These are phyloP conservation scores for Neonectria hederae DNA, from an alignment of 2,329 filamentous ascomycete genomes.

Conservation along the genomic window DNA sequence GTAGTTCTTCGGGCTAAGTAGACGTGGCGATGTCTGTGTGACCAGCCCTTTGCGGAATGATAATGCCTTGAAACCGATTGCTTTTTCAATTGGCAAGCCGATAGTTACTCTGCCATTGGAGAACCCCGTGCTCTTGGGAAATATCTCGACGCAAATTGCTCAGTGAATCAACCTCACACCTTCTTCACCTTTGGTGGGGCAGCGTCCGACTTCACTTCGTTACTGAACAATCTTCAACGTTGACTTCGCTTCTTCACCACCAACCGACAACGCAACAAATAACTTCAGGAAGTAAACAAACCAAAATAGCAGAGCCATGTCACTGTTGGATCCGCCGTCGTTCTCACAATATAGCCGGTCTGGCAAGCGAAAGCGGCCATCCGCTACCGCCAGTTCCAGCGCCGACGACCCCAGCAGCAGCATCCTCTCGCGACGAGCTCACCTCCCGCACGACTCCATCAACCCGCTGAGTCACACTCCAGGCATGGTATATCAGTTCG, in stretches of 20 bases:
- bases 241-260: conserved; percentile 1
- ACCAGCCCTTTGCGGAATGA: background rate
- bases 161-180: background rate
- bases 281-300: too few relatives aligned
- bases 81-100: background rate
- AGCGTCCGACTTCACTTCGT: conserved; percentile 19
- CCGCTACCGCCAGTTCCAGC: background rate
- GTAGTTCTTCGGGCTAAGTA: background rate
- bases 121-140: background rate
- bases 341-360: conserved; percentile 30
- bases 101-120: background rate
- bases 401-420: conserved; percentile 11
- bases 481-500: conserved; percentile 61
- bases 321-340: conserved; percentile 34
- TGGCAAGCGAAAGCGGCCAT: conserved; percentile 36
- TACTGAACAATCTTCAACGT: background rate
- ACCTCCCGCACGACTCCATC: conserved; percentile 50
- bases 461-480: conserved; percentile 67
- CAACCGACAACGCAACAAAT: conserved; percentile 2
- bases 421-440: conserved; percentile 21
- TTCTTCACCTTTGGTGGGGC: conserved; percentile 3
- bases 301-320: too few relatives aligned
- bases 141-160: background rate
- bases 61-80: background rate
- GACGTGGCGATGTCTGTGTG: background rate